Evolutionary conservation across 2,329 filamentous ascomycete genomes (phyloP), one percentile per base, ranked within the genome.

Genomic region (Penicillium hesseltinei): DNA sequence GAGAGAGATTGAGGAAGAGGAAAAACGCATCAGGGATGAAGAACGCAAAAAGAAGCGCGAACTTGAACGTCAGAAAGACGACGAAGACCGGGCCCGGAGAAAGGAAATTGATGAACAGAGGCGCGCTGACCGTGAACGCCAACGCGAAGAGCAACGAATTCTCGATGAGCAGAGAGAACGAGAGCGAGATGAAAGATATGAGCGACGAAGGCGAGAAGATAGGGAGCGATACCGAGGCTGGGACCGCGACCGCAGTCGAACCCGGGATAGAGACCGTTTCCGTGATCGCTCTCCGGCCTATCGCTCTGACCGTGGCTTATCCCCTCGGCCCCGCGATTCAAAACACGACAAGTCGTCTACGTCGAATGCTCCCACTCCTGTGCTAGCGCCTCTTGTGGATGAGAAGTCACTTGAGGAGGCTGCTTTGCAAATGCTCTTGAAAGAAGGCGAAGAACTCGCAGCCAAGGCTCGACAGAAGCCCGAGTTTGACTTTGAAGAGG

Each of bases 341-440:
- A 72, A 67, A 54, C 63, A 62, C 47, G 71, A 73, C 25, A 72
- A 66, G 45, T 68, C 71, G 15, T 58, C 64, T 33, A 66, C 70
- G 4, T 69, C 72, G 3, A 75, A 74, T 59, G 69, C 72, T 31
- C 67, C 71, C 4, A 71, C 70, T 3, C 68, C 67, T n/a, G 65
- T 69, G 4, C 61, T 66, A 42, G 56, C 59, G 29, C 54, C 64
- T 3, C 72, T 72, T 10, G 77, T 82, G 48, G 77, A 79, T 56
- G 81, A 84, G 57, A 83, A 84, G 67, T 77, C 80, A 19, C 67
- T 85, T 45, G 82, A 85, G 64, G 79, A 82, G 60, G 76, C 80
- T 38, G 83, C 83, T 11, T 72, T 85, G 51, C 77, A 83, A 56
- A 67, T 81, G 59, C 74, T 85, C 11, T 65, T 85, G 23, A 78